A percentile compares a stretch with the other conserved stretches of the same genome.
Conservation (phyloP, 805 yeast species). For the Wickerhamiella dianesei region DNA sequence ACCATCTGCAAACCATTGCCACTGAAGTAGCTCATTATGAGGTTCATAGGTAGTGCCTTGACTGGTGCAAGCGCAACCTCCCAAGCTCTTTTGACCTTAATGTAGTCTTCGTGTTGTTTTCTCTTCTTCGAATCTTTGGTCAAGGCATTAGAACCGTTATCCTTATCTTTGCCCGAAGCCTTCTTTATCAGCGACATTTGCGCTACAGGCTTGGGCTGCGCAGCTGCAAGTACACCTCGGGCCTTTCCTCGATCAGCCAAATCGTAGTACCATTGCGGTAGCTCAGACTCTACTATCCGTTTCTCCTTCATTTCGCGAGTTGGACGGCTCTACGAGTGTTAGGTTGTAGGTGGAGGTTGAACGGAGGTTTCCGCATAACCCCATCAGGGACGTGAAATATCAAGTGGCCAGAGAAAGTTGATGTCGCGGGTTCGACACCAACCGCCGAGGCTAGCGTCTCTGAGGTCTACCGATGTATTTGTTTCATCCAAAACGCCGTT, state of each 20-base stretch:
- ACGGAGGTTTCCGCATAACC: no score
- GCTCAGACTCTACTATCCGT: background rate
- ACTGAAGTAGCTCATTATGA: slow-evolving; percentile 82
- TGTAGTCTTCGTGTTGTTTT: slow-evolving; percentile 16
- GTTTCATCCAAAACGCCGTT: slow-evolving; percentile 57
- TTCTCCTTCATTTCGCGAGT: background rate
- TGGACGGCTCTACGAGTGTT: no score
- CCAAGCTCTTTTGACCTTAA: slow-evolving; percentile 56
- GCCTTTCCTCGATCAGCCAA: slow-evolving; percentile 17
- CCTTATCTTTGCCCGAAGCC: background rate
- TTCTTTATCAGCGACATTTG: background rate
- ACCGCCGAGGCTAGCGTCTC: slow-evolving; percentile 30
- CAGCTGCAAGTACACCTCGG: slow-evolving; percentile 5
- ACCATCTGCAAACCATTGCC: slow-evolving; percentile 83
- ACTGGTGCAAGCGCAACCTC: slow-evolving; percentile 72
- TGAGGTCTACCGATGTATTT: slow-evolving; percentile 26
- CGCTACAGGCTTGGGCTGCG: slow-evolving; percentile 5
- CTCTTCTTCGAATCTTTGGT: slow-evolving; percentile 6
- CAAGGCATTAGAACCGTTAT: slow-evolving; percentile 1
- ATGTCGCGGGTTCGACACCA: slow-evolving; percentile 12
- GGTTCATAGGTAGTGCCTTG: slow-evolving; percentile 78
- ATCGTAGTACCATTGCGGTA: slow-evolving; percentile 22
- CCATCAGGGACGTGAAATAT: no score
- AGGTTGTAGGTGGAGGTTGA: no score
- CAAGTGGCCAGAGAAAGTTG: background rate